These are phyloP conservation scores for Lactarius indigo DNA, from an alignment of 768 basidiomycete species.

Conservation along the genomic window DNA sequence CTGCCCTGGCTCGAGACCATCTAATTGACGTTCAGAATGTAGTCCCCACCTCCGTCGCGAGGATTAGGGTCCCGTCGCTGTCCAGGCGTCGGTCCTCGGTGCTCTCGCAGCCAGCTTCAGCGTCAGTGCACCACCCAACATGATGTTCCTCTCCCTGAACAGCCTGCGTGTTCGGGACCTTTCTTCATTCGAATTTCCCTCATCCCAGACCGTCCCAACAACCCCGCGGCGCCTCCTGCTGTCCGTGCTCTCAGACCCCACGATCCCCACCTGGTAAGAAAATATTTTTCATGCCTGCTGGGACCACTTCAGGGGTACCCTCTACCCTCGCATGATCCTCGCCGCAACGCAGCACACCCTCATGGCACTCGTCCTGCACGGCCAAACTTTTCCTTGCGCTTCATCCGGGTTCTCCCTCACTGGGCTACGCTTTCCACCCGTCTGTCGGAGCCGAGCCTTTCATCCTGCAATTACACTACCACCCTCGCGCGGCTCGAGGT, in stretches of 20 bases:
- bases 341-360: neutral
- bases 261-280: too few relatives aligned
- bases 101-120: neutral
- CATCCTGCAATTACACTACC: neutral
- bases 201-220: neutral
- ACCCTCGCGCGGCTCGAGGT: neutral
- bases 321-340: neutral
- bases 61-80: neutral
- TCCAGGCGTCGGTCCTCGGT: neutral
- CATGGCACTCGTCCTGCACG: neutral
- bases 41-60: too few relatives aligned
- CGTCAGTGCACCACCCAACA: neutral
- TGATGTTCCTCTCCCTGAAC: neutral
- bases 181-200: neutral
- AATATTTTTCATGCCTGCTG: neutral
- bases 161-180: neutral
- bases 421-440: neutral
- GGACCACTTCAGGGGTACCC: neutral
- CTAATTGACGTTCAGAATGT: neutral
- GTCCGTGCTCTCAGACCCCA: neutral
- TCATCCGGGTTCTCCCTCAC: neutral
- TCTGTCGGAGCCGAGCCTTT: neutral
- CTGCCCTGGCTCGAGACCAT: neutral
- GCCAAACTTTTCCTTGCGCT: neutral
- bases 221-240: neutral